A percentile compares a stretch with the other conserved stretches of the same genome.
Conservation (phyloP, 1,139 yeast genomes). For the Schwanniomyces etchellsii region DNA sequence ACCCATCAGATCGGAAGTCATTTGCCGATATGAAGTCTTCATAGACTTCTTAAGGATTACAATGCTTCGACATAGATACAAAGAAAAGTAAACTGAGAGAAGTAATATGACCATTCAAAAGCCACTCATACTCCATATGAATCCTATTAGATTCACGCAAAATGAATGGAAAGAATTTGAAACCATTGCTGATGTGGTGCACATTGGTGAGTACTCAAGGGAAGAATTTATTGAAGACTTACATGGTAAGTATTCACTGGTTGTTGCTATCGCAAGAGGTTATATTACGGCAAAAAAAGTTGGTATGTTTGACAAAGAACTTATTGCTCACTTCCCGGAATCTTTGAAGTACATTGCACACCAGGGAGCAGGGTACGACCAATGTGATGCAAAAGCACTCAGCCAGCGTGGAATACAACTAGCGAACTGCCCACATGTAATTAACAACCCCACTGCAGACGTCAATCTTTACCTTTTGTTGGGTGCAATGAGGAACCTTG, state of each 20-base stretch:
- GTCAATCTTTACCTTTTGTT: conserved; percentile 55
- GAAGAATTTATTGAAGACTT: conserved; percentile 39
- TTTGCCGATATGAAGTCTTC: no score
- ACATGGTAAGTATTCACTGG: conserved; percentile 31
- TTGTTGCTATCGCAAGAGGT: conserved; percentile 41
- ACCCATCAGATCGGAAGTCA: no score
- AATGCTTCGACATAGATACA: no score
- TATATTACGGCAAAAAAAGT: conserved; percentile 36
- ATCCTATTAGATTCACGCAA: conserved; percentile 35
- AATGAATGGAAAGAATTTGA: conserved; percentile 47
- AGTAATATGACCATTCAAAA: conserved; percentile 1
- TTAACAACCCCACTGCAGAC: conserved; percentile 71
- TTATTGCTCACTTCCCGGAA: conserved; percentile 48
- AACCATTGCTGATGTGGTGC: conserved; percentile 36
- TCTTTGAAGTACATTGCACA: conserved; percentile 58
- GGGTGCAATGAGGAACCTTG: conserved; percentile 61
- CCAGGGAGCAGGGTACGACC: conserved; percentile 86
- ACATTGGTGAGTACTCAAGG: conserved; percentile 28
- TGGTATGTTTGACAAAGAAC: conserved; percentile 65
- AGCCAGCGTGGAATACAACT: conserved; percentile 45
- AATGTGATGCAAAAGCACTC: conserved; percentile 45
- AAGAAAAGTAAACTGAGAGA: no score
- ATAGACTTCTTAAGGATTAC: no score
- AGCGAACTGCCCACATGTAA: conserved; percentile 59
- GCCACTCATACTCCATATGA: conserved; percentile 1